These are phyloP conservation scores for Perkinsus olseni DNA, from an alignment of 169 alveolate genomes.

Conservation along the genomic window DNA sequence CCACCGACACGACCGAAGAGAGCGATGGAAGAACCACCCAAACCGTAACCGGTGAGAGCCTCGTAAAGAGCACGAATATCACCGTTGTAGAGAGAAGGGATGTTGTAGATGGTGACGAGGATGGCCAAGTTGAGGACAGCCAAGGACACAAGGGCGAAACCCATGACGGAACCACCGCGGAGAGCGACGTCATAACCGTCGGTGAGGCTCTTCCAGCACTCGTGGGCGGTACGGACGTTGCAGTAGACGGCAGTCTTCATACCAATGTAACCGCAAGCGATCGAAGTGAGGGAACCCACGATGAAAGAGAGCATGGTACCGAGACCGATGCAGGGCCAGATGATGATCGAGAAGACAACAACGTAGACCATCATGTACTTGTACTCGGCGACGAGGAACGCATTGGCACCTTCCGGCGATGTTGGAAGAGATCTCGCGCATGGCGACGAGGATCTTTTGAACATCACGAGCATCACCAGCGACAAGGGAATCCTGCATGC, in stretches of 20 bases:
- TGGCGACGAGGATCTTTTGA: slow-evolving; percentile 37
- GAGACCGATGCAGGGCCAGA: slow-evolving; percentile 18
- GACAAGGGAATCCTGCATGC: background rate
- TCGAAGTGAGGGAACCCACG: slow-evolving; percentile 69
- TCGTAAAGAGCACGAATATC: slow-evolving; percentile 23
- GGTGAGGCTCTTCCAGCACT: slow-evolving; percentile 50
- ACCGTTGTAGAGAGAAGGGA: background rate
- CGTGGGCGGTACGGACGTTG: slow-evolving; percentile 50
- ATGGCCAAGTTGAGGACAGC: slow-evolving; percentile 23
- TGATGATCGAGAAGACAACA: slow-evolving; percentile 52
- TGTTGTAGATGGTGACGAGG: slow-evolving; percentile 32
- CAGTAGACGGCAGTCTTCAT: slow-evolving; percentile 57
- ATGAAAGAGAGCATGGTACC: slow-evolving; percentile 68
- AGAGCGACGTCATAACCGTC: slow-evolving; percentile 49
- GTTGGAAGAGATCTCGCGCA: slow-evolving; percentile 49
- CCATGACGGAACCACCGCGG: slow-evolving; percentile 60
- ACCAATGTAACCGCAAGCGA: slow-evolving; percentile 61
- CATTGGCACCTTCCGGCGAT: slow-evolving; percentile 77
- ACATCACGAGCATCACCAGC: background rate
- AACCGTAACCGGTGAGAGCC: slow-evolving; percentile 57
- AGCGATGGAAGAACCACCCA: slow-evolving; percentile 65
- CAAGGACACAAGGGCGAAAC: slow-evolving; percentile 51
- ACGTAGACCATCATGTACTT: slow-evolving; percentile 58
- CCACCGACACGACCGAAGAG: slow-evolving; percentile 69
- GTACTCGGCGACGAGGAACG: slow-evolving; percentile 73